Evolutionary conservation across 768 basidiomycete genomes (phyloP), one percentile per base, ranked within the genome.

Genomic region (Tremella fuciformis): DNA sequence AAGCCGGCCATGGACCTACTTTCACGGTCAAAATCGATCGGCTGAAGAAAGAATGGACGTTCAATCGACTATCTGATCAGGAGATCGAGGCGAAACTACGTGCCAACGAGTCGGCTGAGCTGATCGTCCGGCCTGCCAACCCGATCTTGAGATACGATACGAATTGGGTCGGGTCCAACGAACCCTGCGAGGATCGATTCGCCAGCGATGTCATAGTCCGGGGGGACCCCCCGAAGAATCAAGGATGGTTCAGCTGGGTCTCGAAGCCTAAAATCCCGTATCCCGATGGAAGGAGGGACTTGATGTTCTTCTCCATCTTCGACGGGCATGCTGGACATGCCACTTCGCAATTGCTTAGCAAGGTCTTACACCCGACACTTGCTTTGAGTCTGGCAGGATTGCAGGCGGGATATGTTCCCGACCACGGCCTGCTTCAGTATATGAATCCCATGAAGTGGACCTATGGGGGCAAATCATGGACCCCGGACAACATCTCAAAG

Each of bases 141-240:
- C 69, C 73, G 4, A 73, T 76, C 0, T 47, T 66, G 3, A 24
- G 64, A 37, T 86, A 87, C 77, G 82, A 86, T 49, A 93, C 87
- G 2, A 88, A 89, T 16, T 83, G 82, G 34, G 79, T 98, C 37
- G 80, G 88, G 0, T 87, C 91, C 2, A 99, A 99, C 70, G 84
- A 88, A 59, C 89, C 91, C 8, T 85, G 96, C 52, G 96, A 99
- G 77, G 96, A 99, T 73, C 85, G 91, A 22, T 83, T 86, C 63
- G 84, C 88, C 2, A 81, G 82, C 59, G 84, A 85, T 56, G 79
- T 91, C 61, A 79, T 94, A 6, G 64, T 50, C 75, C 82, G 63
- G 81, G 54, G 48, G 39, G 51, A 25, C 26, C 18, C 4, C 7
- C 52, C 15, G 58, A 55, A 13, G 59, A 53, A 53, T 63, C 60